phyloP scores from a whole-genome alignment of 1,284 basidiomycete species.

The Phellopilus nigrolimitatus region DNA sequence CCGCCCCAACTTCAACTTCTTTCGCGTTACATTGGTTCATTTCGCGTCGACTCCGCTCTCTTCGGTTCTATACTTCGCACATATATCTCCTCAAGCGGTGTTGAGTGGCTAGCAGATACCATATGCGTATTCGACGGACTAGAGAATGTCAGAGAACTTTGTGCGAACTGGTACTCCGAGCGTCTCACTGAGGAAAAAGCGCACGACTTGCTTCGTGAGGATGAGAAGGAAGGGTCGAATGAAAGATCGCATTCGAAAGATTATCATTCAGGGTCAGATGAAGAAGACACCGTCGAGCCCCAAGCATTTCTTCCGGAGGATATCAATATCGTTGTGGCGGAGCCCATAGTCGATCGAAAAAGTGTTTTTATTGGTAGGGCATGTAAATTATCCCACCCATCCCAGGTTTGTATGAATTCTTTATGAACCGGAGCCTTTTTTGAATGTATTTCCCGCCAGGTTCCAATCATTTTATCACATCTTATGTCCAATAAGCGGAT shows the following conservation, averaged over 20 bases:
- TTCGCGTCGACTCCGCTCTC: conserved; percentile 62
- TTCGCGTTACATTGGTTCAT: conserved; percentile 81
- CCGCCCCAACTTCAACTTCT: conserved; percentile 83
- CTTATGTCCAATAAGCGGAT: conserved; percentile 71
- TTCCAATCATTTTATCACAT: conserved; percentile 67
- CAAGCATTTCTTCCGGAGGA: conserved; percentile 47
- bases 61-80: conserved; percentile 80
- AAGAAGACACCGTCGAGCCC: not conserved
- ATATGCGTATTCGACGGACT: conserved; percentile 89
- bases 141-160: conserved; percentile 68
- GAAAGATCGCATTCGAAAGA: conserved; percentile 13
- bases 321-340: conserved; percentile 60
- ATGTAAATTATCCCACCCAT: conserved; percentile 71
- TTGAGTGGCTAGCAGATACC: conserved; percentile 68
- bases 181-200: conserved; percentile 52
- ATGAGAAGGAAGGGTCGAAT: conserved; percentile 38
- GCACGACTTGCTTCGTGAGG: conserved; percentile 55
- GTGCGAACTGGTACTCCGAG: conserved; percentile 66
- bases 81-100: conserved; percentile 65
- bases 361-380: conserved; percentile 82
- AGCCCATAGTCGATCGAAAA: conserved; percentile 79
- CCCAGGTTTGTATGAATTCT: conserved; percentile 46
- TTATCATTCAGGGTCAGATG: not conserved
- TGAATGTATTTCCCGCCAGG: conserved; percentile 38
- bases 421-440: conserved; percentile 1